phyloP scores from a whole-genome alignment of 176 grass and related monocot genomes.

The Echinochloa phyllopogon region DNA sequence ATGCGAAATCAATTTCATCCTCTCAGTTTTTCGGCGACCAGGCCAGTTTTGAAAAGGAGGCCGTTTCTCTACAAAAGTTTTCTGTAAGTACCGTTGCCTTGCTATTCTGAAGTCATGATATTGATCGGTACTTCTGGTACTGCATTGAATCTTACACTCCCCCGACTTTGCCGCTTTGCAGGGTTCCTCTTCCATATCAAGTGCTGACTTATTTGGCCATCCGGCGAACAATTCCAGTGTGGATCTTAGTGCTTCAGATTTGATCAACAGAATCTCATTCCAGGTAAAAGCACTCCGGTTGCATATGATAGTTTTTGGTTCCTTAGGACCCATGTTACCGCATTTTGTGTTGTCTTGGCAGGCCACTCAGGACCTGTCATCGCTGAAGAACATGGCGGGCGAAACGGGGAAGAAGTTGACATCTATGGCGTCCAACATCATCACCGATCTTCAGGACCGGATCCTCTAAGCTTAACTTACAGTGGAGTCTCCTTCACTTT shows the following conservation, averaged over 20 bases:
- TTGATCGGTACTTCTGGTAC: background rate
- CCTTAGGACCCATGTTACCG: slow-evolving; percentile 2
- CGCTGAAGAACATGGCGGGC: slow-evolving; percentile 88
- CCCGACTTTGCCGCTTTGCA: slow-evolving; percentile 29
- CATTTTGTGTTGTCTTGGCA: slow-evolving; percentile 37
- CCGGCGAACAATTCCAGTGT: slow-evolving; percentile 46
- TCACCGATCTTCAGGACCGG: slow-evolving; percentile 87
- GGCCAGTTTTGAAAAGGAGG: slow-evolving; percentile 59
- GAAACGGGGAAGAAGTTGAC: slow-evolving; percentile 91
- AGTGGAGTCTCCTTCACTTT: slow-evolving; percentile 22
- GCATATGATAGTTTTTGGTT: slow-evolving; percentile 18
- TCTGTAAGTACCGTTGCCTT: slow-evolving; percentile 57
- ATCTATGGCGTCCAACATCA: slow-evolving; percentile 81
- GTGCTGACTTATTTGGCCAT: slow-evolving; percentile 88
- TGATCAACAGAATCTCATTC: slow-evolving; percentile 89
- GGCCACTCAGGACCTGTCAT: slow-evolving; percentile 93
- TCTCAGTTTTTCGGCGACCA: slow-evolving; percentile 91
- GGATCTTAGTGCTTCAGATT: slow-evolving; percentile 75
- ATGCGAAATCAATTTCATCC: slow-evolving; percentile 98
- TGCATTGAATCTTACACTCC: background rate
- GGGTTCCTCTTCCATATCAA: slow-evolving; percentile 91
- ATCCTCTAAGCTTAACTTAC: slow-evolving; percentile 62
- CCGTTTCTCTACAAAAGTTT: slow-evolving; percentile 87
- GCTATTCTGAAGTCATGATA: slow-evolving; percentile 11
- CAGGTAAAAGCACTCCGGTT: slow-evolving; percentile 57